These are phyloP conservation scores for Butyriboletus appendiculatus DNA, from an alignment of 1,284 basidiomycete genomes.

Conservation along the genomic window DNA sequence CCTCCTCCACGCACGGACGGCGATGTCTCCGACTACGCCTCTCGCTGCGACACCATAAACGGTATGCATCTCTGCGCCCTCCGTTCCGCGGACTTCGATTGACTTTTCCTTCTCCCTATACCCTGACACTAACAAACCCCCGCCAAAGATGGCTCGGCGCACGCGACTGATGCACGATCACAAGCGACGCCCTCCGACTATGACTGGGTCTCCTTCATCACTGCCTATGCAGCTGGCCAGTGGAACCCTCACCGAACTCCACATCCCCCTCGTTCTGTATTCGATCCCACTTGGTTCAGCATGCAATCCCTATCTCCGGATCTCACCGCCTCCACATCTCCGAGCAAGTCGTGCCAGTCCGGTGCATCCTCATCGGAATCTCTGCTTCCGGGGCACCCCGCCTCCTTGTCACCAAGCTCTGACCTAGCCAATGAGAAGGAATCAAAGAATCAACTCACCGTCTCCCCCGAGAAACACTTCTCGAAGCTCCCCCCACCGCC, in stretches of 20 bases:
- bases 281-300: constrained; percentile 24
- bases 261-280: constrained; percentile 52
- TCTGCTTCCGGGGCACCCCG: constrained; percentile 3
- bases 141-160: constrained; percentile 15
- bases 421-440: constrained; percentile 26
- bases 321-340: not conserved
- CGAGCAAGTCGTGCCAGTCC: constrained; percentile 12
- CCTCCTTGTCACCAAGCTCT: constrained; percentile 9
- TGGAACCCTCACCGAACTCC: constrained; percentile 84
- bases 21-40: constrained; percentile 12
- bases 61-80: constrained; percentile 19
- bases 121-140: constrained; percentile 16
- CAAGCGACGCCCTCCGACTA: constrained; percentile 42
- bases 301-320: constrained; percentile 13
- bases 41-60: constrained; percentile 18
- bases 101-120: constrained; percentile 18
- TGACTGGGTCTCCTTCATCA: constrained; percentile 78
- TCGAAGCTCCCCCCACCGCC: constrained; percentile 29
- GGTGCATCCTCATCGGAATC: constrained; percentile 15
- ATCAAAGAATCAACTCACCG: constrained; percentile 20
- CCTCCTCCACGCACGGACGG: constrained; percentile 7
- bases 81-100: constrained; percentile 4
- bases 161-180: constrained; percentile 15
- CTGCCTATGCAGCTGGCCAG: constrained; percentile 72
- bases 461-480: constrained; percentile 33